Evolutionary conservation across 2,329 filamentous ascomycete species (phyloP), one percentile per base, ranked within the genome.

Genomic region (Curvularia sp.): DNA sequence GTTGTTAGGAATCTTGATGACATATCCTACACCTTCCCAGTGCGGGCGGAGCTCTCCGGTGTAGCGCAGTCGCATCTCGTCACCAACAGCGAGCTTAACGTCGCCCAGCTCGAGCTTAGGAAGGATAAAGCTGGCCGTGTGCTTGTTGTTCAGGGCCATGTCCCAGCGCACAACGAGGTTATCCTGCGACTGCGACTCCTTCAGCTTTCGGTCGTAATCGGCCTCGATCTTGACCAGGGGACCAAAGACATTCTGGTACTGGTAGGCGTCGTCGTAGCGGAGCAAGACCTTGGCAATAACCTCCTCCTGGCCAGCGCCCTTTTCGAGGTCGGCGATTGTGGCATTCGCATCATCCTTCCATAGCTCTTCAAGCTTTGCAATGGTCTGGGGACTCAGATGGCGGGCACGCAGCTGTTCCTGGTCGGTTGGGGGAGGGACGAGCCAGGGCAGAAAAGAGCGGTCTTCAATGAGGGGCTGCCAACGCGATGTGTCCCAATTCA

Each of bases 1-100:
- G 79, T 98, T 98, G 84, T 99, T 98, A 22, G 95, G 96, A 60
- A 99, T 98, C 81, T 99, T 99, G 81, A 98, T 93, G 61, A 99
- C 95, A 78, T 99, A 99, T 64, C 95, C 95, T 33, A 99, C 95
- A 38, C 95, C 95, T 76, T 99, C 95, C 95, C 95, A 99, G 58
- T 92, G 88, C 13, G 91, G 86, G 42, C 93, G 91, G 49, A 99
- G 83, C 78, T 98, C 95, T 66, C 96, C 95, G 66, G 92, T 96
- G 80, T 99, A 99, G 68, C 95, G 92, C 63, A 99, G 83, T 43
- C 95, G 90, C 95, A 99, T 99, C 78, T 99, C 95, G 73, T 99
- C 95, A 61, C 95, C 95, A 20, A 99, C 95, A 2, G 95, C 95
- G 68, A 99, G 85, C 79, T 99, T 99, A 67, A 99, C 95, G 77